These are phyloP conservation scores for Babesia bovis DNA, from an alignment of 169 alveolate genomes.

Conservation along the genomic window DNA sequence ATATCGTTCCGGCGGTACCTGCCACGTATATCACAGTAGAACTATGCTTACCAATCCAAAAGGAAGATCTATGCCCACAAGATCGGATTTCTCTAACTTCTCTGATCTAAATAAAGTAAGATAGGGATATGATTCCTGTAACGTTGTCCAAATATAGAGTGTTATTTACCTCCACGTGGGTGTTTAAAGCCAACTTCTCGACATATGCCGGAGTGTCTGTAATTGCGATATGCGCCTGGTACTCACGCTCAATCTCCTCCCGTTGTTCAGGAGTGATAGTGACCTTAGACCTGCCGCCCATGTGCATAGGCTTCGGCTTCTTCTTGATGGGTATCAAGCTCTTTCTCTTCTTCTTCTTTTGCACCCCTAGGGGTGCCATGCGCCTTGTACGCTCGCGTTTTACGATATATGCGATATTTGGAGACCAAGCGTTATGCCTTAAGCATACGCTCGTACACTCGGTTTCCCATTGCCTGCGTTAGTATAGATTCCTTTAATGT, in stretches of 20 bases:
- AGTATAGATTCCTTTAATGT: no score
- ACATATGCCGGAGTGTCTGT: conserved; percentile 59
- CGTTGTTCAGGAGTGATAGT: conserved; percentile 46
- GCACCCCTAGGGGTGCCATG: no score
- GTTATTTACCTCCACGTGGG: conserved; percentile 29
- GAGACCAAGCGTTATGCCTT: no score
- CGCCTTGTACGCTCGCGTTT: not conserved
- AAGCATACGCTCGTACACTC: no score
- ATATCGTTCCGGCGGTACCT: conserved; percentile 68
- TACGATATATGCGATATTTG: not conserved
- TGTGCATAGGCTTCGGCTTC: conserved; percentile 20
- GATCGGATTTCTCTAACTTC: conserved; percentile 54
- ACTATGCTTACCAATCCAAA: conserved; percentile 66
- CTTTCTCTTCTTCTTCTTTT: not conserved
- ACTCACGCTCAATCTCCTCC: conserved; percentile 34
- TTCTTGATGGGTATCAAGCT: not conserved
- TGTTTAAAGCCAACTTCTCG: conserved; percentile 42
- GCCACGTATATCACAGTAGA: not conserved
- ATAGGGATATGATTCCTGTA: conserved; percentile 54
- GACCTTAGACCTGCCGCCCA: conserved; percentile 21
- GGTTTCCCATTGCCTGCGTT: no score
- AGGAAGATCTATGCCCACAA: conserved; percentile 74
- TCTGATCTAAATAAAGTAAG: conserved; percentile 56
- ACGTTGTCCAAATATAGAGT: no score
- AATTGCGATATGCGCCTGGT: conserved; percentile 45